phyloP scores from a whole-genome alignment of 768 basidiomycete species.

The Tulasnella sp. region DNA sequence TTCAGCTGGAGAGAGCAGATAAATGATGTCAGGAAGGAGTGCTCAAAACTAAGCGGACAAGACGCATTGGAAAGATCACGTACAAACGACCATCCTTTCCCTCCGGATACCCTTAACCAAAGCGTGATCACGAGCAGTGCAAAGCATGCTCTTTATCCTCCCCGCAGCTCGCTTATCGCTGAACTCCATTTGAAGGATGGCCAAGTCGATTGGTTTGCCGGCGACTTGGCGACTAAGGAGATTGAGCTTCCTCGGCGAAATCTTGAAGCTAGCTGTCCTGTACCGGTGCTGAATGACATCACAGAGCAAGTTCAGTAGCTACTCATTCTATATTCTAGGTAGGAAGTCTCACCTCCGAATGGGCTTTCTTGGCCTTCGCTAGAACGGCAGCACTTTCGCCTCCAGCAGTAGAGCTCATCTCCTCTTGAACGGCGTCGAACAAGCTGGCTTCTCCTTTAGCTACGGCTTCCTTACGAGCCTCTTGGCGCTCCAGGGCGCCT shows the following conservation, averaged over 20 bases:
- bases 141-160: conserved; percentile 81
- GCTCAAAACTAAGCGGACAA: background rate
- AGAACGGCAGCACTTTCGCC: background rate
- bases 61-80: conserved; percentile 25
- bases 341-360: background rate
- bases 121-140: conserved; percentile 79
- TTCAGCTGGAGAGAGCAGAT: conserved; percentile 44
- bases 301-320: background rate
- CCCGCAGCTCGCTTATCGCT: conserved; percentile 83
- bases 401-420: background rate
- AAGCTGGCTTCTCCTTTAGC: conserved; percentile 12
- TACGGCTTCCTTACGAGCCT: conserved; percentile 8
- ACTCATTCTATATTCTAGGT: background rate
- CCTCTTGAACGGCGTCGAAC: conserved; percentile 7
- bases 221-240: conserved; percentile 75
- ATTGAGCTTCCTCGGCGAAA: conserved; percentile 81
- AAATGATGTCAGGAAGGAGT: background rate
- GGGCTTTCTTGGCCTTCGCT: background rate
- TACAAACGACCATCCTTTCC: conserved; percentile 69
- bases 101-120: conserved; percentile 64
- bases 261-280: conserved; percentile 86
- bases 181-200: conserved; percentile 95
- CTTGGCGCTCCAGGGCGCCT: background rate
- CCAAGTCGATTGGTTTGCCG: conserved; percentile 85
- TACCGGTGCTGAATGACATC: conserved; percentile 62